These are phyloP conservation scores for Tricholoma sp. DNA, from an alignment of 768 basidiomycete genomes.

Conservation along the genomic window DNA sequence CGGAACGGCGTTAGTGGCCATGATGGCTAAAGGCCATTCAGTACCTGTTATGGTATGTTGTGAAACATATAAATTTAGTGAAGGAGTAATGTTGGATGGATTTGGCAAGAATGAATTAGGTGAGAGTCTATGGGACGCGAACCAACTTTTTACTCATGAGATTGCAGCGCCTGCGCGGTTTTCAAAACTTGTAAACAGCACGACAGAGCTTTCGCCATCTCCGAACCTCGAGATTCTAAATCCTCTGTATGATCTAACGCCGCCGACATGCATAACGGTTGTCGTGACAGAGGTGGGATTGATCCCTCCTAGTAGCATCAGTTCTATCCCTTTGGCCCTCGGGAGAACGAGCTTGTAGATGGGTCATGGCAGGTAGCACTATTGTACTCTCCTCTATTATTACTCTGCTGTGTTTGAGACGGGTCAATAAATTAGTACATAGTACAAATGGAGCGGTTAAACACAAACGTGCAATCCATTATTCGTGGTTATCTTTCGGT, in stretches of 20 bases:
- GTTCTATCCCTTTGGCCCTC: constrained; percentile 73
- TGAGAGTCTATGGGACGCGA: constrained; percentile 26
- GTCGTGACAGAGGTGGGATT: constrained; percentile 97
- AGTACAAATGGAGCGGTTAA: too few relatives aligned
- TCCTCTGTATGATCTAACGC: constrained; percentile 92
- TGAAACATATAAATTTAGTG: constrained; percentile 98
- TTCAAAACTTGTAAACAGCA: constrained; percentile 22
- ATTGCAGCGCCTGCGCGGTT: constrained; percentile 32
- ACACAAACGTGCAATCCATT: background rate
- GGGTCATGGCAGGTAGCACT: constrained; percentile 1
- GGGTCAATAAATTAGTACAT: background rate
- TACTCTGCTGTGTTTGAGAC: constrained; percentile 6
- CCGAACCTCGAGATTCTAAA: constrained; percentile 73
- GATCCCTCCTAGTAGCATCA: constrained; percentile 89
- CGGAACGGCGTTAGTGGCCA: constrained; percentile 92
- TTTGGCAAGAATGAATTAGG: constrained; percentile 97
- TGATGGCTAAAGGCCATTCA: constrained; percentile 87
- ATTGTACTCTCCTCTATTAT: background rate
- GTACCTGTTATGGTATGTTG: constrained; percentile 96
- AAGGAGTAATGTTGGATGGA: constrained; percentile 86
- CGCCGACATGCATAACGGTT: constrained; percentile 87
- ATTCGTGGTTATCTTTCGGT: constrained; percentile 10
- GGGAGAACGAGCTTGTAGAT: constrained; percentile 41
- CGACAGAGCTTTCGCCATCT: constrained; percentile 24
- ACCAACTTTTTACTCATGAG: background rate